Evolutionary conservation across 805 yeast species (phyloP), one percentile per base, ranked within the genome.

Genomic region (Barnettozyma wickerhamii): DNA sequence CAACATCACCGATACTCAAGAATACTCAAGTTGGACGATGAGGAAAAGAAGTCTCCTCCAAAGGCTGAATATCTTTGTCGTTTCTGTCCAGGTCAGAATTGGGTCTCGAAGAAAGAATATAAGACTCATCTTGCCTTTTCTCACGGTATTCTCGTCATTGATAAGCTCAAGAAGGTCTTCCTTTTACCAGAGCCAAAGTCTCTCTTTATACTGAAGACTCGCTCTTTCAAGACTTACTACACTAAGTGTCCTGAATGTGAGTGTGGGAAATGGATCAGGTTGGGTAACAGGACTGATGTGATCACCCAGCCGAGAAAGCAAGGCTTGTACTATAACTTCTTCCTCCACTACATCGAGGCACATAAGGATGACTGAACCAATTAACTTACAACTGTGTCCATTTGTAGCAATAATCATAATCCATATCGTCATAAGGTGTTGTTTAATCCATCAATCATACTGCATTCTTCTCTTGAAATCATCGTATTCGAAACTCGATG

Each of bases 381-480:
- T 18, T 33, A 23, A 33, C 15, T 12, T 26, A 19, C 10, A 15
- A 19, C 26, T 21, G 15, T 20, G 13, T 30, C 19, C 24, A 19
- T 12, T n/a, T 37, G 26, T 31, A 37, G 23, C 12, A 5, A 13
- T 17, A 9, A 24, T 24, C 29, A 33, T 38, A 23, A 23, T 12
- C 12, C 9, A 23, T 12, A 23, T 23, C 12, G 9, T 12, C 26
- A n/a, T 28, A 27, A 6, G 9, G 18, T 19, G 30, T 28, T 10
- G 7, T 14, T 29, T 3, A 10, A 13, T 24, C 23, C 15, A 17
- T 24, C 32, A 42, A 14, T 46, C 47, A 20, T 40, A 32, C 13
- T 43, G 46, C 56, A 49, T 54, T 30, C 56, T 49, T 45, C 57
- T 49, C 33, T 52, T 54, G 38, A 49, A 54, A 23, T 52, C 54